Conservation (phyloP, 768 basidiomycete species). For the Rhodotorula babjevae region DNA sequence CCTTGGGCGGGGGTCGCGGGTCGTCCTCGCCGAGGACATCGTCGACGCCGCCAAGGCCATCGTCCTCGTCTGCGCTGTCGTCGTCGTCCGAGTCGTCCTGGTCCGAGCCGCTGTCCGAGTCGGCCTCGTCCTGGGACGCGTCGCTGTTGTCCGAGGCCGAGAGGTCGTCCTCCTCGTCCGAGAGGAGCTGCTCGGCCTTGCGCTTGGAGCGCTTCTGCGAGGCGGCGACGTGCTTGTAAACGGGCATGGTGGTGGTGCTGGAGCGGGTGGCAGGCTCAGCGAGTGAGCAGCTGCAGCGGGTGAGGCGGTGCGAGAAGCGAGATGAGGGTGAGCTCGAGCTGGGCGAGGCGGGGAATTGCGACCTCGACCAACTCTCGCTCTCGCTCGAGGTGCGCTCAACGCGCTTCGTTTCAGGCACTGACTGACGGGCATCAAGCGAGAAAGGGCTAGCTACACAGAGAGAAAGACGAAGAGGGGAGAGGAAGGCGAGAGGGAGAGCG, state of each 20-base stretch:
- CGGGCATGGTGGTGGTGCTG: constrained; percentile 13
- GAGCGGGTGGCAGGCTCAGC: neutral
- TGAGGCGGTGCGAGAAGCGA: neutral
- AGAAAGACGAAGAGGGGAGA: no score
- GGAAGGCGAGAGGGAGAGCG: no score
- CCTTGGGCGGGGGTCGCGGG: constrained; percentile 22
- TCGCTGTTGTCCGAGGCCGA: constrained; percentile 2
- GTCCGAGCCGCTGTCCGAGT: neutral
- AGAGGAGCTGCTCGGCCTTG: constrained; percentile 18
- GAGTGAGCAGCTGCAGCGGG: neutral
- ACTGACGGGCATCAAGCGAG: no score
- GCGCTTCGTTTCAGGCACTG: no score
- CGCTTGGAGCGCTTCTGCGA: constrained; percentile 22
- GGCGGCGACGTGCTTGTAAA: constrained; percentile 28
- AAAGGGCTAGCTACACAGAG: no score
- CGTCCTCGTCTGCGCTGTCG: neutral
- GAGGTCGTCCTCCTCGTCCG: constrained; percentile 12
- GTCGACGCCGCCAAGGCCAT: constrained; percentile 2
- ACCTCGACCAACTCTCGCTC: no score
- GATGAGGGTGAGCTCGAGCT: no score
- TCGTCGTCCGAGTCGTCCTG: neutral
- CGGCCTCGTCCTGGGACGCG: constrained; percentile 1
- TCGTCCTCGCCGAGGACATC: neutral
- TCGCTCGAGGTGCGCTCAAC: no score
- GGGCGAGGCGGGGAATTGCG: no score